Conservation (phyloP, 225 moss, liverwort and hornwort genomes). For the Polytrichum commune region DNA sequence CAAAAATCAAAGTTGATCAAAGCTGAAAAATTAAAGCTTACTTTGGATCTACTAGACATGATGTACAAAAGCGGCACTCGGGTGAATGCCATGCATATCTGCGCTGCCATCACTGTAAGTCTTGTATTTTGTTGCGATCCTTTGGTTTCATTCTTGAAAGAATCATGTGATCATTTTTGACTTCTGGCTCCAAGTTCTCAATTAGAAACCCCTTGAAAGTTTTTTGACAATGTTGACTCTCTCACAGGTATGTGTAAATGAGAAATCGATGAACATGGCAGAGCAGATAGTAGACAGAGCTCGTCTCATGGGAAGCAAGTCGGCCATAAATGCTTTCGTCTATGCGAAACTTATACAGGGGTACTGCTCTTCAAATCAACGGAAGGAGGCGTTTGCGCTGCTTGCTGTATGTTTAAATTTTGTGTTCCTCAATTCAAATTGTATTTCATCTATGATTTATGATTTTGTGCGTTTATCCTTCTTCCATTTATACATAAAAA, state of each 20-base stretch:
- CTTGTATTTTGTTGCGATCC: background rate
- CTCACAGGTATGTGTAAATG: constrained; percentile 54
- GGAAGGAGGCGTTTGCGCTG: constrained; percentile 55
- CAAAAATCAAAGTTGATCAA: constrained; percentile 26
- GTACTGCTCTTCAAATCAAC: constrained; percentile 53
- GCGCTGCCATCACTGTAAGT: constrained; percentile 47
- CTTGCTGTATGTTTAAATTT: constrained; percentile 32
- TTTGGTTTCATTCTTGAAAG: too few relatives aligned
- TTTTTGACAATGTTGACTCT: background rate
- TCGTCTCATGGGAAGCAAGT: constrained; percentile 14
- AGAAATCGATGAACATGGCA: constrained; percentile 38
- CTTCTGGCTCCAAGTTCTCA: background rate
- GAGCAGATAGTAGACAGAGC: constrained; percentile 47
- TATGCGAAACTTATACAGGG: constrained; percentile 63
- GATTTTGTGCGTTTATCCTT: too few relatives aligned
- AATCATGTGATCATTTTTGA: background rate
- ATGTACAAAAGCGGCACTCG: constrained; percentile 39
- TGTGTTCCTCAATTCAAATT: too few relatives aligned
- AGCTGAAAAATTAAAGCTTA: constrained; percentile 27
- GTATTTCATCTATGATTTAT: too few relatives aligned
- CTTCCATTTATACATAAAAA: too few relatives aligned
- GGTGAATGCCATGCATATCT: constrained; percentile 51
- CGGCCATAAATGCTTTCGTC: constrained; percentile 42
- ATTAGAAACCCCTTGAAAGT: background rate
- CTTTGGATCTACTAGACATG: constrained; percentile 44